Percentiles rank a stretch among this genome's conserved stretches.
Evolutionary conservation across 352 stramenopile species (phyloP).

Genomic region (Phytopythium aichiense): DNA sequence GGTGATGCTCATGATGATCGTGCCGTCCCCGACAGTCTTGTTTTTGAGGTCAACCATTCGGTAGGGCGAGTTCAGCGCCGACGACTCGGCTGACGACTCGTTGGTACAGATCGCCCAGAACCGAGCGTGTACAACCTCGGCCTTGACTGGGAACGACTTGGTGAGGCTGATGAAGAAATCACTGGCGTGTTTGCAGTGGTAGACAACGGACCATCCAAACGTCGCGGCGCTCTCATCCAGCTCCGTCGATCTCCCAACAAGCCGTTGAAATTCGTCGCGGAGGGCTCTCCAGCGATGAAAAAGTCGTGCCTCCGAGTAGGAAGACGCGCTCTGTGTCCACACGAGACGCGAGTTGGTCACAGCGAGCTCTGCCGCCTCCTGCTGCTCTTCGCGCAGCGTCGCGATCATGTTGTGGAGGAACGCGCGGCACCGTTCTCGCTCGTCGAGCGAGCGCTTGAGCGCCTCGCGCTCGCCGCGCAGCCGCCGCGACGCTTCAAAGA

Average conservation of each 20-base stretch:
- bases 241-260: no score
- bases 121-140: neutral
- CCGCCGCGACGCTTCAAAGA: no score
- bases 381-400: no score
- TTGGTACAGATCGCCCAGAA: neutral
- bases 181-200: neutral
- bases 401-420: no score
- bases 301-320: neutral
- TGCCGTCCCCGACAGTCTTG: neutral
- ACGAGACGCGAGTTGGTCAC: no score
- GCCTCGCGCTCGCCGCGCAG: no score
- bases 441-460: no score
- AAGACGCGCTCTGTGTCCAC: no score
- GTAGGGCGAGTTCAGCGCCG: neutral
- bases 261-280: neutral
- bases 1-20: neutral
- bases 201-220: neutral
- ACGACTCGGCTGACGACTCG: neutral
- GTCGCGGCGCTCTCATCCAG: neutral
- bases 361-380: no score
- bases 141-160: neutral
- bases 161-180: neutral
- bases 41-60: neutral
- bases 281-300: neutral
- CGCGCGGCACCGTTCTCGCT: no score